Evolutionary conservation across 257 asterid genomes (phyloP).

Genomic region (Solanum etuberosum): DNA sequence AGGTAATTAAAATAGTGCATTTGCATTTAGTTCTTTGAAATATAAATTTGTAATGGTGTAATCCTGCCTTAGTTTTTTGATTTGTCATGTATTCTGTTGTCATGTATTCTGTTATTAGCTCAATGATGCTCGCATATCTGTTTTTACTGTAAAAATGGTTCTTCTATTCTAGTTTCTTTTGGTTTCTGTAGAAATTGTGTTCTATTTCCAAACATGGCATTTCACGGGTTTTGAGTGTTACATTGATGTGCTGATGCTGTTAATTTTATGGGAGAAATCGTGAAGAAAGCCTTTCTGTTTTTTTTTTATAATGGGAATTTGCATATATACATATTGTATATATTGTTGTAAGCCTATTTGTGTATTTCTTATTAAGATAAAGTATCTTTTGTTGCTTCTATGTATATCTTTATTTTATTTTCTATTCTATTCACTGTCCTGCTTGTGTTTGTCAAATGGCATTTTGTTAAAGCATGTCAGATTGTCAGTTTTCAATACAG

Average conservation of each 20-base stretch:
- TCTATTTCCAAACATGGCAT: neutral
- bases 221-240: neutral
- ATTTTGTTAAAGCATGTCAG: neutral
- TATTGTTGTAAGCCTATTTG: neutral
- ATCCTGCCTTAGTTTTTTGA: neutral
- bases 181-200: neutral
- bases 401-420: neutral
- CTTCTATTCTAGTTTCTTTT: neutral
- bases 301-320: neutral
- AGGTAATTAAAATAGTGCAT: conserved; percentile 30
- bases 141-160: neutral
- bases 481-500: neutral
- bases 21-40: neutral
- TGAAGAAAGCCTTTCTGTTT: neutral
- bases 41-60: neutral
- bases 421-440: neutral
- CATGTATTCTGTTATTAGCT: neutral
- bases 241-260: neutral
- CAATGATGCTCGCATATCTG: neutral
- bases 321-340: neutral
- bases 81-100: neutral
- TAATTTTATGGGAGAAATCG: neutral
- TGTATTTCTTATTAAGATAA: neutral
- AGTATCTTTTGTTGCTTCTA: neutral
- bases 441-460: neutral